Percentiles rank a stretch among this genome's conserved stretches.
Evolutionary conservation across 257 asterid genomes (phyloP).

Genomic region (Fraxinus pennsylvanica): DNA sequence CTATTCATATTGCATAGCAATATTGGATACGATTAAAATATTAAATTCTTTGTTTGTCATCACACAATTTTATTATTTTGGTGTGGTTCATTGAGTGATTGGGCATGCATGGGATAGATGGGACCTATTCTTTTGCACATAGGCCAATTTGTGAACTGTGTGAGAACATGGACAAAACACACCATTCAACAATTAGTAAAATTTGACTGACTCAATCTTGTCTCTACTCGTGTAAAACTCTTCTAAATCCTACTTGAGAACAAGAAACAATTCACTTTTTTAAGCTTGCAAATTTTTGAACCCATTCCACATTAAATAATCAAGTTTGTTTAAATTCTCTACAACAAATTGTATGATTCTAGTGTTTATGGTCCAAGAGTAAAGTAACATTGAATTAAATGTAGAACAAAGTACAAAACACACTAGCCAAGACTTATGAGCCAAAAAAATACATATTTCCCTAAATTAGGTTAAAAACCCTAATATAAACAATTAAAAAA

Average conservation of each 20-base stretch:
- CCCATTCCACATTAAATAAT: background rate
- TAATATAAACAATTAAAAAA: background rate
- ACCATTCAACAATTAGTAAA: too few species aligned
- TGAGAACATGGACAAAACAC: too few species aligned
- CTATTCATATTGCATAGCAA: background rate
- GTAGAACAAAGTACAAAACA: background rate
- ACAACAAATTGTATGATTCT: too few species aligned
- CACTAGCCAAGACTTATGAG: background rate
- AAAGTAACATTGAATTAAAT: background rate
- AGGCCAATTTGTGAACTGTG: too few species aligned
- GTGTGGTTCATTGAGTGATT: background rate
- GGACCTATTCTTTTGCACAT: too few species aligned
- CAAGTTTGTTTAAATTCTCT: too few species aligned
- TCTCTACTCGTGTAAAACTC: background rate
- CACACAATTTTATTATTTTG: too few species aligned
- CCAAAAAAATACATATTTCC: background rate
- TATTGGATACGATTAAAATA: background rate
- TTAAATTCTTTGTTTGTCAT: too few species aligned
- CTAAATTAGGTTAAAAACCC: background rate
- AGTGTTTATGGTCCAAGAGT: too few species aligned
- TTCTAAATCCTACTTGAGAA: background rate
- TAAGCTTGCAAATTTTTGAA: background rate
- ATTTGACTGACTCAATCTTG: background rate
- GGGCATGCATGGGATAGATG: background rate
- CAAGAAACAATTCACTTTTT: too few species aligned